Evolutionary conservation across 2,329 filamentous ascomycete genomes (phyloP), one percentile per base, ranked within the genome.

Genomic region (Ceratocystis eucalypticola): DNA sequence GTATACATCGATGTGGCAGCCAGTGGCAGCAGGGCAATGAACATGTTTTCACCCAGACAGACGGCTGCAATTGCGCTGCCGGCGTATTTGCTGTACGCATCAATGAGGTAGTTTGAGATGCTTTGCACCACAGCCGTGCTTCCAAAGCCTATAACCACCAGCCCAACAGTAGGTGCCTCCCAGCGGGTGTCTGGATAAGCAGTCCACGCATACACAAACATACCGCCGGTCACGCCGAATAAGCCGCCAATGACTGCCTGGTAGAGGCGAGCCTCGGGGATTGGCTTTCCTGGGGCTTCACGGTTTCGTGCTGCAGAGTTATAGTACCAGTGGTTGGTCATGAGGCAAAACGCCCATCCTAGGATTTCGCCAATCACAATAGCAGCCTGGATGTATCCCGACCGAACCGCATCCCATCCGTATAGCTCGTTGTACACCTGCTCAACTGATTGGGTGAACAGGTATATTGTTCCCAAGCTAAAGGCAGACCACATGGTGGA

Each of bases 181-280:
- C 80, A 82, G 0, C 74, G 77, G 0, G 80, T 50, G 2, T 45
- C 66, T 0, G 77, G 70, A 55, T 75, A 79, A 1, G 75, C 74
- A 1, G 78, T 78, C 80, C 80, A 82, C 0, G 74, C 80, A 68
- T 81, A 82, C 41, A 76, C 74, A 68, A 82, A 80, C 72, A 82
- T 75, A 15, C 80, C 80, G 1, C 76, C 79, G 0, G 64, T 68
- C 7, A 68, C 64, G 7, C 66, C 66, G 25, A 66, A 66, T 30
- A 68, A 61, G 5, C 66, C 66, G 28, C 66, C 66, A 50, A 68
- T 63, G 17, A 68, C 64, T 8, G 66, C 66, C 17, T 68, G 66
- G 59, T 68, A 68, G 12, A 68, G 66, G 25, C 66, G 64, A 6
- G 66, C 61, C 25, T 68, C 66, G 45, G 66, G 66, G 41, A 68